Evolutionary conservation across 805 yeast species (phyloP).

Genomic region (Candida endomychidarum): DNA sequence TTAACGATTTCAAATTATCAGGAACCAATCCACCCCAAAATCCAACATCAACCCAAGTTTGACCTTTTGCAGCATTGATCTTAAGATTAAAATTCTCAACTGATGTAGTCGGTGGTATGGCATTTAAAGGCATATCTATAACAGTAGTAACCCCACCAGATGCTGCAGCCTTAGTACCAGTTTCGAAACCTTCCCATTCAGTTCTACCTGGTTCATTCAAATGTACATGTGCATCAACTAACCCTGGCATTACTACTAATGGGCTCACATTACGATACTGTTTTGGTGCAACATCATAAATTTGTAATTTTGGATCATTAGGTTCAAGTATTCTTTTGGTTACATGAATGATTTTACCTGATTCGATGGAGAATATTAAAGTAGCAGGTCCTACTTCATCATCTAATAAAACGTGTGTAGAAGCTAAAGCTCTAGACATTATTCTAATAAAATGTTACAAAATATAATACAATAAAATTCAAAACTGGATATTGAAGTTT

Average conservation of each 20-base stretch:
- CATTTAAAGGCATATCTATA: constrained; percentile 93
- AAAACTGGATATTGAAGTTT: background rate
- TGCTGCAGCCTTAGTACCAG: constrained; percentile 93
- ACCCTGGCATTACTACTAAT: constrained; percentile 75
- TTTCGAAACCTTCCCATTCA: constrained; percentile 98
- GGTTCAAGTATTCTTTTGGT: constrained; percentile 26
- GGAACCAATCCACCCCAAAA: constrained; percentile 98
- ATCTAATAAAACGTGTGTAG: constrained; percentile 55
- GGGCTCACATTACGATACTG: constrained; percentile 60
- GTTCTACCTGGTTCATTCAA: constrained; percentile 97
- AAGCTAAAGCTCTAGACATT: constrained; percentile 65
- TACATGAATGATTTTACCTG: constrained; percentile 59
- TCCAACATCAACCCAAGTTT: constrained; percentile 90
- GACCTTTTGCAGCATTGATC: constrained; percentile 72
- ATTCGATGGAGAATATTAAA: constrained; percentile 52
- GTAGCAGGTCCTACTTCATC: constrained; percentile 57
- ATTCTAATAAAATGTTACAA: background rate
- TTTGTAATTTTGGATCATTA: constrained; percentile 39
- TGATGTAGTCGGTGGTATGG: constrained; percentile 93
- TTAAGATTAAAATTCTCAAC: constrained; percentile 72
- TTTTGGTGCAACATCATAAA: constrained; percentile 43
- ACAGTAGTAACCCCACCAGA: constrained; percentile 96
- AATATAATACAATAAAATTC: background rate
- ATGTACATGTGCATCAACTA: constrained; percentile 93
- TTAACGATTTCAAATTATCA: constrained; percentile 62